These are phyloP conservation scores for Chalciporus sphaerocephalus DNA, from an alignment of 768 basidiomycete genomes.

Conservation along the genomic window DNA sequence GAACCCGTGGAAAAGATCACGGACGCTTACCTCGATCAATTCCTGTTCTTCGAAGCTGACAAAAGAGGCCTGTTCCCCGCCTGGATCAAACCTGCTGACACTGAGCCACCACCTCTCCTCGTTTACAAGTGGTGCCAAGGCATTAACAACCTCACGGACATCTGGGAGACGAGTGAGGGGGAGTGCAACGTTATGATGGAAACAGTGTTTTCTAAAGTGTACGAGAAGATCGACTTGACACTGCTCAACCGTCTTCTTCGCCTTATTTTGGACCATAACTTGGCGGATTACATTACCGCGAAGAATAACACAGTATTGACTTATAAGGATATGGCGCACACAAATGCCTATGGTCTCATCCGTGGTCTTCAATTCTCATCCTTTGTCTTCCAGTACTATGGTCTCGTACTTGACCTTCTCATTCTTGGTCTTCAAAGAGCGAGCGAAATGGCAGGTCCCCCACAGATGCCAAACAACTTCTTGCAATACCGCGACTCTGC, in stretches of 20 bases:
- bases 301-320: slow-evolving; percentile 95
- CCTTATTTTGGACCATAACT: slow-evolving; percentile 95
- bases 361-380: slow-evolving; percentile 97
- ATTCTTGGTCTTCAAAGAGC: slow-evolving; percentile 97
- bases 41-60: slow-evolving; percentile 98
- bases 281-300: slow-evolving; percentile 98
- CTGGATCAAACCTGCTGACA: slow-evolving; percentile 99
- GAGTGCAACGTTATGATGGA: slow-evolving; percentile 99
- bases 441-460: slow-evolving; percentile 98
- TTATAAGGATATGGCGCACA: slow-evolving; percentile 98
- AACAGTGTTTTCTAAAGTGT: slow-evolving; percentile 94
- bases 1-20: slow-evolving; percentile 99
- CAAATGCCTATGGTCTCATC: slow-evolving; percentile 95
- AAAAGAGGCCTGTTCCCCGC: slow-evolving; percentile 97
- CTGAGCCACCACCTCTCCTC: slow-evolving; percentile 92
- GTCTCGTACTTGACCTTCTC: slow-evolving; percentile 89
- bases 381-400: slow-evolving; percentile 99
- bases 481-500: slow-evolving; percentile 92
- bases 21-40: slow-evolving; percentile 97
- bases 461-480: slow-evolving; percentile 97
- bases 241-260: slow-evolving; percentile 92
- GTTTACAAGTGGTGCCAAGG: slow-evolving; percentile 99
- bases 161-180: slow-evolving; percentile 98
- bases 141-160: slow-evolving; percentile 95
- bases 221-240: slow-evolving; percentile 98